Evolutionary conservation across 768 basidiomycete species (phyloP).

Genomic region (Neoboletus brunneissimus): DNA sequence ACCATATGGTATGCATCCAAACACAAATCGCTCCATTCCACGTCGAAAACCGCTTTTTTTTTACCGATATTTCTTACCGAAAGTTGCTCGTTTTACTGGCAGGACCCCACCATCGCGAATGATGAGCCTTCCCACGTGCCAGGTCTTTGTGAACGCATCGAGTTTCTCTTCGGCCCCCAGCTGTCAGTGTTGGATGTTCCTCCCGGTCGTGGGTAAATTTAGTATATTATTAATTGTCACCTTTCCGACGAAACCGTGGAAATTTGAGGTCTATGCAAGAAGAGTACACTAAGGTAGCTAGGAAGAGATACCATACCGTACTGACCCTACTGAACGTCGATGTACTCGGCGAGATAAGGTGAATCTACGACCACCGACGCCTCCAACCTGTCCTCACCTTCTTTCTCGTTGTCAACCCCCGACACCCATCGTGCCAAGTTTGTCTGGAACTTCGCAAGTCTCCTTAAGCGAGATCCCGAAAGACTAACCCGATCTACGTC

Average conservation of each 20-base stretch:
- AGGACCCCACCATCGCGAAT: not conserved
- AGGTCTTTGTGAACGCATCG: not conserved
- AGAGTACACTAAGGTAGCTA: no score
- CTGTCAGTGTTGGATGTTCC: not conserved
- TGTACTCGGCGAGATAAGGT: constrained; percentile 13
- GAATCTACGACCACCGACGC: constrained; percentile 6
- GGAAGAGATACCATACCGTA: no score
- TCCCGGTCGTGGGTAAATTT: not conserved
- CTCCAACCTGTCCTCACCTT: not conserved
- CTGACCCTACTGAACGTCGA: not conserved
- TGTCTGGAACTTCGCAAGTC: not conserved
- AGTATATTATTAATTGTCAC: not conserved
- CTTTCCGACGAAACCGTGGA: constrained; percentile 7
- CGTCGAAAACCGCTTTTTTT: not conserved
- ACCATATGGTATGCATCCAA: not conserved
- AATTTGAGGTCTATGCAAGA: no score
- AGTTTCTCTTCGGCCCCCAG: not conserved
- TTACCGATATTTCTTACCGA: not conserved
- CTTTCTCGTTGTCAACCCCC: not conserved
- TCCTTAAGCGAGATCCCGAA: not conserved
- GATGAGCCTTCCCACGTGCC: not conserved
- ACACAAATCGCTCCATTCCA: not conserved
- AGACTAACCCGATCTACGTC: not conserved
- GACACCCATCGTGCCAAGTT: not conserved
- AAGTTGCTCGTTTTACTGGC: not conserved